phyloP scores from a whole-genome alignment of 805 yeast species.

The Starmerella bombi region DNA sequence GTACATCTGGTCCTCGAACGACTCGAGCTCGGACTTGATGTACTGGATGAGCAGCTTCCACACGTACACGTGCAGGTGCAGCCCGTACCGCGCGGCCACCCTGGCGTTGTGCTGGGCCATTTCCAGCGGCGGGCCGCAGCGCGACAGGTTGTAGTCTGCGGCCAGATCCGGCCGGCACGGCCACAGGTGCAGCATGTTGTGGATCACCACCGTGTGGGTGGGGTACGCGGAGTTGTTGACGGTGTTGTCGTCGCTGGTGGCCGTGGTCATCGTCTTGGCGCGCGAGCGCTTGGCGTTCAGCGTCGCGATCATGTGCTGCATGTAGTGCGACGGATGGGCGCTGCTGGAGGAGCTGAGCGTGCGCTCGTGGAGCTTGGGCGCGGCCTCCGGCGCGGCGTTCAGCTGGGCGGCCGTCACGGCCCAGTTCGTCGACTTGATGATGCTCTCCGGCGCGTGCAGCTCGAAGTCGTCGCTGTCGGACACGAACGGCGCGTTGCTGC shows the following conservation, averaged over 20 bases:
- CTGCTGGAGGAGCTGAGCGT: neutral
- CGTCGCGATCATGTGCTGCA: too few species aligned
- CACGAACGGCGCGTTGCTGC: slow-evolving; percentile 13
- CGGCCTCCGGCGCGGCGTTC: neutral
- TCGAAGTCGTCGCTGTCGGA: slow-evolving; percentile 20
- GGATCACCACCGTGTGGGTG: slow-evolving; percentile 5
- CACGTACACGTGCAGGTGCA: slow-evolving; percentile 50
- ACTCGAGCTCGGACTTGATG: slow-evolving; percentile 5
- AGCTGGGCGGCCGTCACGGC: slow-evolving; percentile 14
- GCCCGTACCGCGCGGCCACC: slow-evolving; percentile 53
- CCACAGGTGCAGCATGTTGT: slow-evolving; percentile 47
- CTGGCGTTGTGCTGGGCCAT: slow-evolving; percentile 57
- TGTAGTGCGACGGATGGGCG: neutral
- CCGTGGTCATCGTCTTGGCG: neutral
- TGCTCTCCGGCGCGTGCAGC: neutral
- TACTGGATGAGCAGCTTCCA: slow-evolving; percentile 39
- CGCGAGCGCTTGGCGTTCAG: neutral
- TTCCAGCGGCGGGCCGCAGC: slow-evolving; percentile 38
- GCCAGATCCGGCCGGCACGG: slow-evolving; percentile 61
- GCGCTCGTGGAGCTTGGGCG: neutral
- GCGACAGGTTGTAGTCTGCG: slow-evolving; percentile 28
- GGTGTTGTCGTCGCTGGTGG: slow-evolving; percentile 2
- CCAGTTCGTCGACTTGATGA: slow-evolving; percentile 12
- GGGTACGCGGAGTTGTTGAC: neutral
- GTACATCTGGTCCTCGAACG: slow-evolving; percentile 1